A percentile compares a stretch with the other conserved stretches of the same genome.
phyloP scores from a whole-genome alignment of 2,329 filamentous ascomycete species.

The Raffaelea arxii region DNA sequence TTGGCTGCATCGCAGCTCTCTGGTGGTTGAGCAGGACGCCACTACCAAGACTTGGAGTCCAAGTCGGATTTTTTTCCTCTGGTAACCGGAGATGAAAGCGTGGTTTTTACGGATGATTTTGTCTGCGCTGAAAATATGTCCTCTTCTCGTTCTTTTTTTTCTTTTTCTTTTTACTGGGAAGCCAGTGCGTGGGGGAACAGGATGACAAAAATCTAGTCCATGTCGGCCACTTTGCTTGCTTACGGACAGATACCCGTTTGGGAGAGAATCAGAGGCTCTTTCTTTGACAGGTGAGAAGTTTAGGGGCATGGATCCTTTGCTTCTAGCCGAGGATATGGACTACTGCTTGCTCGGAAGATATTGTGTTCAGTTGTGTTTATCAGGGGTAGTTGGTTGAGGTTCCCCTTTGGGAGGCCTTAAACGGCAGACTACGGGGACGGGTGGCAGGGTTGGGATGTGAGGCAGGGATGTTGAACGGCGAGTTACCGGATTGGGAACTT shows the following conservation, averaged over 20 bases:
- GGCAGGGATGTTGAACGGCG: too few species aligned
- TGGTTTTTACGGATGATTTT: constrained; percentile 97
- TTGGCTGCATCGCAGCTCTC: constrained; percentile 23
- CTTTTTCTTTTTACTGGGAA: constrained; percentile 45
- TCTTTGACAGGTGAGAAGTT: not conserved
- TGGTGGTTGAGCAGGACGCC: constrained; percentile 38
- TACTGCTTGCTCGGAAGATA: not conserved
- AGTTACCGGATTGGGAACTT: too few species aligned
- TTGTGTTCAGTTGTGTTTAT: too few species aligned
- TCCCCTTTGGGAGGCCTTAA: too few species aligned
- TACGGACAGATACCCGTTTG: constrained; percentile 55
- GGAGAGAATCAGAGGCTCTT: not conserved
- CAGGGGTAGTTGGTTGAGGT: too few species aligned
- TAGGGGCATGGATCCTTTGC: too few species aligned
- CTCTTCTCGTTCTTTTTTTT: not conserved
- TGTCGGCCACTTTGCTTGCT: constrained; percentile 76
- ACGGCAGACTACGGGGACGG: too few species aligned
- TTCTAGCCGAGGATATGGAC: constrained; percentile 10
- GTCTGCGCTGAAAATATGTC: constrained; percentile 55
- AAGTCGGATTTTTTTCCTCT: constrained; percentile 32
- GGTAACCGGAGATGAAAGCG: constrained; percentile 44
- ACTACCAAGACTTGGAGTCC: constrained; percentile 16
- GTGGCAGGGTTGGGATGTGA: too few species aligned
- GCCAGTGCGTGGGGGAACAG: constrained; percentile 55
- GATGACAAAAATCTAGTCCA: constrained; percentile 94